phyloP scores from a whole-genome alignment of 192 early-diverging fungal genomes.

The Dispira parvispora region DNA sequence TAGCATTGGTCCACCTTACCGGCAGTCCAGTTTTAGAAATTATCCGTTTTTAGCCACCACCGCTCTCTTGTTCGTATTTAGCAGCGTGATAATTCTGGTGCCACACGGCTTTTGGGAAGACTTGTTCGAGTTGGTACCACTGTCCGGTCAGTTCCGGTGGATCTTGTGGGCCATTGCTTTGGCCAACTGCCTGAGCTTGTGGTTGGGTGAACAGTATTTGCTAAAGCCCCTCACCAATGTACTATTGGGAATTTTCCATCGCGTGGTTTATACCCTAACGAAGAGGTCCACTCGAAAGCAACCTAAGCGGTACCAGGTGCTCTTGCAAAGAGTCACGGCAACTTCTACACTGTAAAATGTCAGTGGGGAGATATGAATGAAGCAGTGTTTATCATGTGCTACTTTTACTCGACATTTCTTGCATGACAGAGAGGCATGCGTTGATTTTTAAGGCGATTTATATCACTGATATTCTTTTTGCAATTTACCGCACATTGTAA shows the following conservation, averaged over 20 bases:
- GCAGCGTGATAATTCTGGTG: slow-evolving; percentile 31
- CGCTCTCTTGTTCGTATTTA: slow-evolving; percentile 47
- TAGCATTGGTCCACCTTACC: slow-evolving; percentile 91
- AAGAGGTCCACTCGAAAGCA: neutral
- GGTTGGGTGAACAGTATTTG: slow-evolving; percentile 18
- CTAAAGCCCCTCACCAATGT: slow-evolving; percentile 19
- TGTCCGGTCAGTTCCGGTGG: slow-evolving; percentile 37
- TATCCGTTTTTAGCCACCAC: slow-evolving; percentile 17
- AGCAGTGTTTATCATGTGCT: too few species aligned
- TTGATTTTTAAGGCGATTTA: too few species aligned
- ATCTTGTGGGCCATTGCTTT: slow-evolving; percentile 39
- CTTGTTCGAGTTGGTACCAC: slow-evolving; percentile 49
- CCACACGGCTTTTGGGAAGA: slow-evolving; percentile 31
- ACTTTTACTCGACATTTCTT: too few species aligned
- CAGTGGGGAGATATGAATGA: too few species aligned
- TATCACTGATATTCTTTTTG: too few species aligned
- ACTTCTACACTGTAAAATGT: too few species aligned
- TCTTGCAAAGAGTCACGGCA: too few species aligned
- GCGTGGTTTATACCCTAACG: neutral
- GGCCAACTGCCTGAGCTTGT: slow-evolving; percentile 31
- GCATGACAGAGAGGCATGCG: too few species aligned
- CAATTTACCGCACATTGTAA: too few species aligned
- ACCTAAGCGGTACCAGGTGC: neutral
- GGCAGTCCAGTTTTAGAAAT: slow-evolving; percentile 75
- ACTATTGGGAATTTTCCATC: slow-evolving; percentile 15